A percentile compares a stretch with the other conserved stretches of the same genome.
phyloP scores from a whole-genome alignment of 352 stramenopile genomes.

The Phytophthora meadii region DNA sequence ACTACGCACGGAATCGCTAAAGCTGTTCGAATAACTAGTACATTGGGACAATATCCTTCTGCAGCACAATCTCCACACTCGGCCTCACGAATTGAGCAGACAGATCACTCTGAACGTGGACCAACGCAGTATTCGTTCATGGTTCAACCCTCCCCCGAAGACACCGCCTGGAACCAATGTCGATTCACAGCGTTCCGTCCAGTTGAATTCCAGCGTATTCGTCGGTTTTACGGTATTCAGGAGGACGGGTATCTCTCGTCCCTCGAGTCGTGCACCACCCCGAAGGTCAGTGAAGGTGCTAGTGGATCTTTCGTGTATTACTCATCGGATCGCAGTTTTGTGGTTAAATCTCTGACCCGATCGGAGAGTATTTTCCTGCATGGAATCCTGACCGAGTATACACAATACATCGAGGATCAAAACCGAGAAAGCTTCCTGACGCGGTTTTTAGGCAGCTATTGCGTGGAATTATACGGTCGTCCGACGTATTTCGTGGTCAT shows the following conservation, averaged over 20 bases:
- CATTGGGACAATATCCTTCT: conserved; percentile 26
- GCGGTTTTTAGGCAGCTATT: conserved; percentile 86
- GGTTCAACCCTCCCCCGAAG: conserved; percentile 45
- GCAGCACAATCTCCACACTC: conserved; percentile 4
- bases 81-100: conserved; percentile 2
- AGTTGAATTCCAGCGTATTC: conserved; percentile 56
- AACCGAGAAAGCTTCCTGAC: conserved; percentile 76
- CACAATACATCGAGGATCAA: conserved; percentile 55
- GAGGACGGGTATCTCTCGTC: conserved; percentile 62
- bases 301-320: conserved; percentile 89
- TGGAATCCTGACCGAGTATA: conserved; percentile 72
- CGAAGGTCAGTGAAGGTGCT: conserved; percentile 81
- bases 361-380: conserved; percentile 73
- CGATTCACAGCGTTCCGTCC: conserved; percentile 75
- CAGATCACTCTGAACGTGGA: conserved; percentile 10
- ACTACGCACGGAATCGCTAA: conserved; percentile 80
- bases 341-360: conserved; percentile 80
- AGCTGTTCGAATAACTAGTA: conserved; percentile 48
- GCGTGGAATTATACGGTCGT: conserved; percentile 79
- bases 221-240: conserved; percentile 62
- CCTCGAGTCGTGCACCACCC: conserved; percentile 69
- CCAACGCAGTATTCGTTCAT: conserved; percentile 48
- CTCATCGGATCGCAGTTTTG: conserved; percentile 73
- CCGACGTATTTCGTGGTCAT: conserved; percentile 88
- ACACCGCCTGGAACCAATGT: conserved; percentile 52